These are phyloP conservation scores for Stentor coeruleus DNA, from an alignment of 73 alveolate genomes.

Conservation along the genomic window DNA sequence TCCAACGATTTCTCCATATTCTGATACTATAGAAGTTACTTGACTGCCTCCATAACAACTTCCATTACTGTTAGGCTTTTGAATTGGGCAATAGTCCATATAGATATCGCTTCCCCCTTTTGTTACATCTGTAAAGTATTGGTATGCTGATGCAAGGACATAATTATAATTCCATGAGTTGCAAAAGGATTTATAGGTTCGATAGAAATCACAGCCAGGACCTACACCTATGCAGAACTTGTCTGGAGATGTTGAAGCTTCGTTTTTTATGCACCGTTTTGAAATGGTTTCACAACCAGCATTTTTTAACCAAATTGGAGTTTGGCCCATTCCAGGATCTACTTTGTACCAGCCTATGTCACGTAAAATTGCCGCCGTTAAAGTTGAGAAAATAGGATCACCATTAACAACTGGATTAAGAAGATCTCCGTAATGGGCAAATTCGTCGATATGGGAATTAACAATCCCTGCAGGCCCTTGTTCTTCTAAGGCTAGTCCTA, in stretches of 20 bases:
- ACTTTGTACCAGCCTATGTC: not conserved
- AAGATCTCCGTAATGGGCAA: not conserved
- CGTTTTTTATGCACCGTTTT: not conserved
- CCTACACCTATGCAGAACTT: too few species aligned
- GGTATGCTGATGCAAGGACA: not conserved
- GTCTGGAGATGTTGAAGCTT: too few species aligned
- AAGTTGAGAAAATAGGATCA: not conserved
- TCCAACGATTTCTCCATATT: slow-evolving; percentile 8
- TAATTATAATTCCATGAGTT: not conserved
- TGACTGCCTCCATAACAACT: not conserved
- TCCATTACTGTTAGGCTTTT: not conserved
- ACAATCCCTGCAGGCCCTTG: not conserved
- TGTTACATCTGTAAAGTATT: too few species aligned
- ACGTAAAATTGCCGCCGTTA: not conserved
- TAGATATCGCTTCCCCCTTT: not conserved
- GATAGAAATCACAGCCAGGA: not conserved
- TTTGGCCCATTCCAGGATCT: not conserved
- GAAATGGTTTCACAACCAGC: not conserved
- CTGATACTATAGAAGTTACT: not conserved
- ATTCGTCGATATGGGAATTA: not conserved
- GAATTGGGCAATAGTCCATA: not conserved
- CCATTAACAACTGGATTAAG: too few species aligned
- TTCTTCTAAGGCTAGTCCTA: slow-evolving; percentile 8
- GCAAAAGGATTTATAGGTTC: not conserved
- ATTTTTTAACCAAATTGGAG: not conserved